A percentile compares a stretch with the other conserved stretches of the same genome.
Evolutionary conservation across 192 early-diverging fungal species (phyloP).

Genomic region (Rhizoclosmatium globosum): DNA sequence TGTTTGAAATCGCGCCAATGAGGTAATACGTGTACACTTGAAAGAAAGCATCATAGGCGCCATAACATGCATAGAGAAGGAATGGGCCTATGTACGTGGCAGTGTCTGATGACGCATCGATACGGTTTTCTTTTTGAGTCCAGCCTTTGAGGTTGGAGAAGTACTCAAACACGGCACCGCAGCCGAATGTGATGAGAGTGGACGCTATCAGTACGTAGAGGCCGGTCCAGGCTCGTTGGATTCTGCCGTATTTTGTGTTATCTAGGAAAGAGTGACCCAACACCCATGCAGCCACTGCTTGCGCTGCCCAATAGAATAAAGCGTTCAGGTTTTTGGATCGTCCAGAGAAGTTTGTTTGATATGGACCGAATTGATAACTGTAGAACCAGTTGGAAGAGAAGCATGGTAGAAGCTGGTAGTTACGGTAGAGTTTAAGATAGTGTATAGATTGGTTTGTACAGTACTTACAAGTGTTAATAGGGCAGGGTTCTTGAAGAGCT

Average conservation of each 20-base stretch:
- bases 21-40: constrained; percentile 86
- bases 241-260: constrained; percentile 56
- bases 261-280: constrained; percentile 53
- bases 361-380: constrained; percentile 69
- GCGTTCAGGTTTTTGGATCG: constrained; percentile 6
- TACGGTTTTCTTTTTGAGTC: constrained; percentile 59
- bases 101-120: constrained; percentile 25
- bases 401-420: constrained; percentile 51
- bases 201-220: constrained; percentile 52
- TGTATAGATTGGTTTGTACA: neutral
- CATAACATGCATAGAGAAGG: constrained; percentile 77
- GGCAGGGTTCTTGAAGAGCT: constrained; percentile 71
- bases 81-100: constrained; percentile 60
- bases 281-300: constrained; percentile 12
- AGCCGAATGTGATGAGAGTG: neutral
- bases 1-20: constrained; percentile 83
- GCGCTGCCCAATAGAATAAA: constrained; percentile 16
- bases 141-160: constrained; percentile 55
- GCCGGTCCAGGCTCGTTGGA: constrained; percentile 62
- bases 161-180: constrained; percentile 22
- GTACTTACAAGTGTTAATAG: constrained; percentile 64
- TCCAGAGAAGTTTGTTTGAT: neutral
- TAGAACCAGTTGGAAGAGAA: constrained; percentile 83
- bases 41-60: constrained; percentile 80
- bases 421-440: too few relatives aligned